phyloP scores from a whole-genome alignment of 2,329 filamentous ascomycete species.

The Penicillium sp. region DNA sequence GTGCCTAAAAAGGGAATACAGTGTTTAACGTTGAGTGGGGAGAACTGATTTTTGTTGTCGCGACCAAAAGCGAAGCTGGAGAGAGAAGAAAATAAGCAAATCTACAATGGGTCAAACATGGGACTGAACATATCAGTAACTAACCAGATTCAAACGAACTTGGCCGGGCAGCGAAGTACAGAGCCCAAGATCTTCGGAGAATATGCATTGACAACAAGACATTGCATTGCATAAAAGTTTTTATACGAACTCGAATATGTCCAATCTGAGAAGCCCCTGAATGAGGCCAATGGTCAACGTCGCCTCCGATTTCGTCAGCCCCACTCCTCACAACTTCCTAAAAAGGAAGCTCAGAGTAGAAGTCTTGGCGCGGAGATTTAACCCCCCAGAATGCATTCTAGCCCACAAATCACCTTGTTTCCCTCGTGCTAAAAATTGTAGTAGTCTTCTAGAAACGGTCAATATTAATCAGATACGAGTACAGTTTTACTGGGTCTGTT shows the following conservation, averaged over 20 bases:
- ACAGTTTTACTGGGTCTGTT: conserved; percentile 1
- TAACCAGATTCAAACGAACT: background rate
- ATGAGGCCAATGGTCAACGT: background rate
- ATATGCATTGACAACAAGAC: background rate
- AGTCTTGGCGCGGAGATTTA: background rate
- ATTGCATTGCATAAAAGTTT: background rate
- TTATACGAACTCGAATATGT: background rate
- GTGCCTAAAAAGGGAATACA: background rate
- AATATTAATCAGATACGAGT: background rate
- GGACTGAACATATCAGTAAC: too few relatives aligned
- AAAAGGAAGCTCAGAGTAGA: conserved; percentile 20
- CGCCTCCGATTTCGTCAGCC: conserved; percentile 1
- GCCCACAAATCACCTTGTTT: conserved; percentile 3
- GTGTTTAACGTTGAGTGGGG: background rate
- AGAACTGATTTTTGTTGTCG: background rate
- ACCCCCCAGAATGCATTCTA: background rate
- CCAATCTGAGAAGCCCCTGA: background rate
- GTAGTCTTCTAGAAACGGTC: conserved; percentile 6
- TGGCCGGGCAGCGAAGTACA: background rate
- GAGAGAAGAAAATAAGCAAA: background rate
- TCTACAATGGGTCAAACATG: background rate
- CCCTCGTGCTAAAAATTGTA: background rate
- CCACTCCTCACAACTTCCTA: conserved; percentile 29
- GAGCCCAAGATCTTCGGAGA: background rate
- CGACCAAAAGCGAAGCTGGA: background rate